Evolutionary conservation across 345 rosid genomes (phyloP), one percentile per base, ranked within the genome.

Genomic region (Turnera subulata): DNA sequence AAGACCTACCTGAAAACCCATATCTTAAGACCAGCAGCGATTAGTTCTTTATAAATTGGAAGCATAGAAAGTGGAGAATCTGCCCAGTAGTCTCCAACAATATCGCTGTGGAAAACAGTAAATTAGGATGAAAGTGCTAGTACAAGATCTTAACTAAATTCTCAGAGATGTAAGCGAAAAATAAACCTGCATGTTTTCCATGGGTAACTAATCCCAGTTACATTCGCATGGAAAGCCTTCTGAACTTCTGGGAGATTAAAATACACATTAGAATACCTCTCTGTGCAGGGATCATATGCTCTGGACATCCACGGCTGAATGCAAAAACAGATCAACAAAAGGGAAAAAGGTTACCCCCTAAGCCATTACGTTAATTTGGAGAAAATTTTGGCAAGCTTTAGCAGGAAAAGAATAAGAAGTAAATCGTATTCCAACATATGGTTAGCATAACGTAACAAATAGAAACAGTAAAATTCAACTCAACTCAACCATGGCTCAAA

Each of bases 261-360:
- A 65, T 93, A 89, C 78, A 70, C 52, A 49, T 55, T 54, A 0
- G 99, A 81, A 74, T 89, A 77, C 68, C 96, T 85, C 65, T 84
- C 96, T 1, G 92, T 87, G 78, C 97, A 93, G 18, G 99, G 99
- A 80, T 93, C 99, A 61, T 85, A 89, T 53, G 96, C 92, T 73
- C 97, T 81, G 38, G 96, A 81, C 92, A 89, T 93, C 97, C 96
- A 89, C 46, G 95, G 97, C 96, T 87, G 76, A 64, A 62, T 70
- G 48, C 57, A 33, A 61, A 55, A 71, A 37, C 32, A 59, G 62
- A 29, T 29, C 35, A 29, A 29, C 5, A 29, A 29, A 24, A 49
- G 25, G 53, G 32, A 49, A 24, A 24, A 29, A 29, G 4, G 35
- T 4, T 29, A 29, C 35, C 35, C 35, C 4, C 4, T 29, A 4